These are phyloP conservation scores for Cutaneotrichosporon mucoides DNA, from an alignment of 1,284 basidiomycete species.

Conservation along the genomic window DNA sequence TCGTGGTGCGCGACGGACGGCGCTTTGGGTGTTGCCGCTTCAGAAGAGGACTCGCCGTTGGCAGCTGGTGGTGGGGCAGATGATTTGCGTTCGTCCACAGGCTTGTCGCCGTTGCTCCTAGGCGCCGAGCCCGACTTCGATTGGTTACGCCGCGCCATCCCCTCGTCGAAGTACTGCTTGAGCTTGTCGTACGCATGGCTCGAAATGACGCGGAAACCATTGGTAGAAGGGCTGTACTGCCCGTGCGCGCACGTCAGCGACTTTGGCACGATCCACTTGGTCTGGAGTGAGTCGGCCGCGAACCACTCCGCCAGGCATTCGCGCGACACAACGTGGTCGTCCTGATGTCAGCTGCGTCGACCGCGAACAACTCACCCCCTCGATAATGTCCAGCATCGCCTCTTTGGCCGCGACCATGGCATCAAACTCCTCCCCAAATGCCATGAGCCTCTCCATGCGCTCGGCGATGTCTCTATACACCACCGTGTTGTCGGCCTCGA, in stretches of 20 bases:
- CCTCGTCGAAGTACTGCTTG: neutral
- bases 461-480: slow-evolving; percentile 23
- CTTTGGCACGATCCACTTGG: slow-evolving; percentile 18
- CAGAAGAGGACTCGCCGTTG: no score
- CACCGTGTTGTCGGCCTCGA: slow-evolving; percentile 56
- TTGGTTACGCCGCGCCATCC: no score
- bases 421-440: slow-evolving; percentile 5
- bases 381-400: slow-evolving; percentile 22
- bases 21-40: no score
- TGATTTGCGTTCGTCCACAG: no score
- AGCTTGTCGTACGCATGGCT: slow-evolving; percentile 26
- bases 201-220: slow-evolving; percentile 24
- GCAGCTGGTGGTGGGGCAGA: no score
- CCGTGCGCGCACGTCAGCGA: slow-evolving; percentile 28
- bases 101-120: no score
- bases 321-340: slow-evolving; percentile 29
- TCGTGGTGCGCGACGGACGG: no score
- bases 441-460: neutral
- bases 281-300: slow-evolving; percentile 12
- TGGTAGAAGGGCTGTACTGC: slow-evolving; percentile 21
- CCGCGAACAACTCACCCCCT: slow-evolving; percentile 22
- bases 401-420: slow-evolving; percentile 21
- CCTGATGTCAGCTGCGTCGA: slow-evolving; percentile 20
- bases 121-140: no score
- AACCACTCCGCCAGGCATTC: slow-evolving; percentile 31